Evolutionary conservation across 805 yeast genomes (phyloP).

Genomic region (Kluyveromyces lactis): DNA sequence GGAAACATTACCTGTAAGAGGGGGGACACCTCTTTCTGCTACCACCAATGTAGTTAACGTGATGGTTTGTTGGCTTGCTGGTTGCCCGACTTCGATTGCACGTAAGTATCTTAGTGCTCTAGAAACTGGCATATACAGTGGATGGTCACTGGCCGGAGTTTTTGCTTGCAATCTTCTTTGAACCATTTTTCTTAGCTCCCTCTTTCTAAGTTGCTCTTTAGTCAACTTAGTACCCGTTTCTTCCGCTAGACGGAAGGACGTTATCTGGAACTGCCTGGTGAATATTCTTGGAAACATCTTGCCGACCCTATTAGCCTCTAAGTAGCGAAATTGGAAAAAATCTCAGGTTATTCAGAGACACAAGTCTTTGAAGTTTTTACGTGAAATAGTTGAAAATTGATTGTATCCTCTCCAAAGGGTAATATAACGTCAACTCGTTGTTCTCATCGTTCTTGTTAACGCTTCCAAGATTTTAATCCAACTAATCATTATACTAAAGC

Average conservation of each 20-base stretch:
- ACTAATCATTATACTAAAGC: not conserved
- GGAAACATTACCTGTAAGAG: slow-evolving; percentile 59
- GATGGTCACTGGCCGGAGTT: slow-evolving; percentile 39
- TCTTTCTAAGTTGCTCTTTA: slow-evolving; percentile 29
- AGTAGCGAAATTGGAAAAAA: too few species aligned
- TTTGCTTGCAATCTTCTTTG: slow-evolving; percentile 33
- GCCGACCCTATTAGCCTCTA: not conserved
- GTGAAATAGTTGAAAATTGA: too few species aligned
- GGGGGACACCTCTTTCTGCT: slow-evolving; percentile 70
- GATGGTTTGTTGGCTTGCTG: slow-evolving; percentile 61
- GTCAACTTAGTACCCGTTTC: slow-evolving; percentile 15
- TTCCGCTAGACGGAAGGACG: slow-evolving; percentile 10
- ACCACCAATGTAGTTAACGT: slow-evolving; percentile 56
- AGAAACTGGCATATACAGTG: slow-evolving; percentile 64
- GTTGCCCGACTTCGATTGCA: slow-evolving; percentile 87
- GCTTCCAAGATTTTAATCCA: too few species aligned
- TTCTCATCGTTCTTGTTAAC: too few species aligned
- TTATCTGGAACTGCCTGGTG: slow-evolving; percentile 10
- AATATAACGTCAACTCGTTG: too few species aligned
- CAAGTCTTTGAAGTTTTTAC: too few species aligned
- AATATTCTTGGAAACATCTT: slow-evolving; percentile 3
- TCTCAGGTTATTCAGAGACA: too few species aligned
- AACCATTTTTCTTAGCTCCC: slow-evolving; percentile 31
- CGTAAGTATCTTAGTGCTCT: slow-evolving; percentile 70
- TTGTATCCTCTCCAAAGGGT: too few species aligned